Conservation (phyloP, 2,329 filamentous ascomycete species). For the Cercospora sojina region DNA sequence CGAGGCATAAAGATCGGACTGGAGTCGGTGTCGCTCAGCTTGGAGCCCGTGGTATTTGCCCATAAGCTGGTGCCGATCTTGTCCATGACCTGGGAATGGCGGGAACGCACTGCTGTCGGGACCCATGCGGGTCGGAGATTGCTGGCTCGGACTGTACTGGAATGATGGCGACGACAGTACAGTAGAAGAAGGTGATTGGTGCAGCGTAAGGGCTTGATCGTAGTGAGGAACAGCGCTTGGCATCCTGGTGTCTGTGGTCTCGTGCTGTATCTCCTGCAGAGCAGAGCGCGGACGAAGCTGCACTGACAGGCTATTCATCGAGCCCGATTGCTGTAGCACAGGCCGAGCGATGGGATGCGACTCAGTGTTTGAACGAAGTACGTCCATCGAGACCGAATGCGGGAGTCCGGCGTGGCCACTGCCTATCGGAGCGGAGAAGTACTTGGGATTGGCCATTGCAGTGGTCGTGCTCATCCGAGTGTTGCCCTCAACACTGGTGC, state of each 20-base stretch:
- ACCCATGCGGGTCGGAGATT: not conserved
- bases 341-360: not conserved
- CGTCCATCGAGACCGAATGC: conserved; percentile 16
- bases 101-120: not conserved
- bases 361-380: not conserved
- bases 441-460: not conserved
- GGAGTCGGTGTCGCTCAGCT: not conserved
- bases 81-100: not conserved
- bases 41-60: not conserved
- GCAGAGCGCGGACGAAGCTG: not conserved
- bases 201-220: not conserved
- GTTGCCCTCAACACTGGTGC: not conserved
- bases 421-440: not conserved
- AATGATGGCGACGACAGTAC: not conserved
- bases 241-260: not conserved
- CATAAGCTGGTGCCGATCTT: conserved; percentile 1
- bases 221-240: not conserved
- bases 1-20: not conserved
- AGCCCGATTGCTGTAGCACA: conserved; percentile 9
- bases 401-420: conserved; percentile 4
- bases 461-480: not conserved
- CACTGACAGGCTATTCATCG: conserved; percentile 14
- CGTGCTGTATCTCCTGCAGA: not conserved
- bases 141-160: not conserved
- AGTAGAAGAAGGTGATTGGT: not conserved